phyloP scores from a whole-genome alignment of 768 basidiomycete genomes.

The Gymnopilus junonius region DNA sequence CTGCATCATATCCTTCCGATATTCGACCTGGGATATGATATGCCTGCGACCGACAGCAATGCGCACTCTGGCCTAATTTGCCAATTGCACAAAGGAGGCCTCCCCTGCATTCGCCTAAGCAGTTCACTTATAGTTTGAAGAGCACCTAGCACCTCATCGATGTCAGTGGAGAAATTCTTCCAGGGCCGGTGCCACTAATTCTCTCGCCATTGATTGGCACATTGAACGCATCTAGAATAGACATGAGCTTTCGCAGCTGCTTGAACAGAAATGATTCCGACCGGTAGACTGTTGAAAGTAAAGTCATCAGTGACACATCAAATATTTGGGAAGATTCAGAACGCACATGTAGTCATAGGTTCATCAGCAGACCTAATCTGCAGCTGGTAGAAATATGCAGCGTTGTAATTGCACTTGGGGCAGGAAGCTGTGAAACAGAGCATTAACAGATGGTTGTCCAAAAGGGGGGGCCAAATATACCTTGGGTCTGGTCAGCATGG shows the following conservation, averaged over 20 bases:
- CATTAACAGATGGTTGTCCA: background rate
- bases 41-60: no score
- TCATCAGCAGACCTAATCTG: constrained; percentile 96
- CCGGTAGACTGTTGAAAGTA: constrained; percentile 59
- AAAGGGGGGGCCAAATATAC: constrained; percentile 37
- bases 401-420: constrained; percentile 81
- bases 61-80: background rate
- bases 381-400: constrained; percentile 94
- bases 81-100: background rate
- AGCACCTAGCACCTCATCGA: background rate
- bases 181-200: constrained; percentile 40
- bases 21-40: no score
- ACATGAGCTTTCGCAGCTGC: background rate
- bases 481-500: constrained; percentile 86
- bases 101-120: background rate
- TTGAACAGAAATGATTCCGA: constrained; percentile 29
- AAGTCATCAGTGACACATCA: background rate
- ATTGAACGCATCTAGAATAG: constrained; percentile 56
- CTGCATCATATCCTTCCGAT: no score
- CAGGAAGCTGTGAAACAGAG: constrained; percentile 47
- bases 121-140: background rate
- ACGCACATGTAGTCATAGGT: constrained; percentile 78
- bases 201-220: constrained; percentile 73
- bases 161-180: background rate
- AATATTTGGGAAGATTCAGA: background rate